Percentiles rank a stretch among this genome's conserved stretches.
Conservation (phyloP, 2,329 filamentous ascomycete genomes). For the Colletotrichum euphorbiae region DNA sequence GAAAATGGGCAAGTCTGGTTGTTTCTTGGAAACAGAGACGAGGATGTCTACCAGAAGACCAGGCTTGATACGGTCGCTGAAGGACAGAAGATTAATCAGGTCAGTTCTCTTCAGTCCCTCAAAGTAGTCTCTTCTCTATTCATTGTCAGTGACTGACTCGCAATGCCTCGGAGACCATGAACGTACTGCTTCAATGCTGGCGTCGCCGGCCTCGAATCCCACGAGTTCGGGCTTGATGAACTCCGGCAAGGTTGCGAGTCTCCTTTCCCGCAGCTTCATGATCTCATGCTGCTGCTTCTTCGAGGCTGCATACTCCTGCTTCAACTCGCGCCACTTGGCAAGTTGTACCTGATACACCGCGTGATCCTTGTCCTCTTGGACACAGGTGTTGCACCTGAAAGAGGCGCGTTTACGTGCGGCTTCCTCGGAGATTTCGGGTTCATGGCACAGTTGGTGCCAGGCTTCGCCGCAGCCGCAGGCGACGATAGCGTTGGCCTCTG, state of each 20-base stretch:
- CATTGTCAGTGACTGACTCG: background rate
- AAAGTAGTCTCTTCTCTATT: slow-evolving; percentile 55
- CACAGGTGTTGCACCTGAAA: slow-evolving; percentile 41
- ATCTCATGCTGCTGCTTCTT: slow-evolving; percentile 45
- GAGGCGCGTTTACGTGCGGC: slow-evolving; percentile 34
- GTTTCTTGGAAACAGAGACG: slow-evolving; percentile 55
- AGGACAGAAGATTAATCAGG: slow-evolving; percentile 53
- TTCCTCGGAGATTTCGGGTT: slow-evolving; percentile 36
- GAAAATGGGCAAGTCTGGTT: slow-evolving; percentile 57
- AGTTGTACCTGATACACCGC: slow-evolving; percentile 36
- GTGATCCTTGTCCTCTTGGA: slow-evolving; percentile 40
- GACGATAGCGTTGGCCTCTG: slow-evolving; percentile 42
- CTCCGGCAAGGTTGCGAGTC: slow-evolving; percentile 48
- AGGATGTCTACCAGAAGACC: slow-evolving; percentile 56
- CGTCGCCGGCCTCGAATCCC: slow-evolving; percentile 52
- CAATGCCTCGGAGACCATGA: background rate
- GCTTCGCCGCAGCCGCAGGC: slow-evolving; percentile 43
- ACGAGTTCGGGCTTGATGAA: slow-evolving; percentile 53
- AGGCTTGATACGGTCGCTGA: slow-evolving; percentile 55
- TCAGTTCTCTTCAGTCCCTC: slow-evolving; percentile 51
- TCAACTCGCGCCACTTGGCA: slow-evolving; percentile 38
- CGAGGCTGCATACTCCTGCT: slow-evolving; percentile 38
- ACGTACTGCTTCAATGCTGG: slow-evolving; percentile 49
- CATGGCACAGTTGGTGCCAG: slow-evolving; percentile 45
- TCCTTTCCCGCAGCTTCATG: slow-evolving; percentile 47